A percentile compares a stretch with the other conserved stretches of the same genome.
Conservation (phyloP, 768 basidiomycete genomes). For the Hemileccinum rubropunctum region DNA sequence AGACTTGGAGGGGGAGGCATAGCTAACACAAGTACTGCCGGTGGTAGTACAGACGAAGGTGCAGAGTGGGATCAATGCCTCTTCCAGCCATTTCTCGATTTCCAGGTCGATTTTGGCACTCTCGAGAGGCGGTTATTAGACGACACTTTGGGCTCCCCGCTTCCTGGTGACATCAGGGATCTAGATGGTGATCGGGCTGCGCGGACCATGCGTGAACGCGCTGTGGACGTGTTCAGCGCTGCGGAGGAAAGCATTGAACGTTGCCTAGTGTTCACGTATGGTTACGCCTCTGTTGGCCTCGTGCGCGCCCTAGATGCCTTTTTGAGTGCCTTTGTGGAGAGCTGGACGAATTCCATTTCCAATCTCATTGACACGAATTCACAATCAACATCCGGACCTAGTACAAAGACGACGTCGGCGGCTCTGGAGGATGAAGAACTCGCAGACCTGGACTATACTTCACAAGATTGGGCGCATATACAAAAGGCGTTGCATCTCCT, state of each 20-base stretch:
- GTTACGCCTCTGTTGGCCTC: slow-evolving; percentile 76
- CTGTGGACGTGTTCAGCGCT: slow-evolving; percentile 68
- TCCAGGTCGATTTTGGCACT: slow-evolving; percentile 78
- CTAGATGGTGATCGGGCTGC: slow-evolving; percentile 45
- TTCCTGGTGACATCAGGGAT: slow-evolving; percentile 27
- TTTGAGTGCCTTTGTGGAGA: slow-evolving; percentile 67
- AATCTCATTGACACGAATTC: slow-evolving; percentile 32
- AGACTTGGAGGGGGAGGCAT: slow-evolving; percentile 13
- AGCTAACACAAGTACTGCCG: slow-evolving; percentile 4
- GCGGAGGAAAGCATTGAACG: slow-evolving; percentile 80
- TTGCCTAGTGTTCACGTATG: slow-evolving; percentile 81
- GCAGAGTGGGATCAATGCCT: slow-evolving; percentile 86
- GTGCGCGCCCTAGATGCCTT: slow-evolving; percentile 72
- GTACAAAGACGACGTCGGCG: slow-evolving; percentile 27
- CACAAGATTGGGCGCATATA: slow-evolving; percentile 86
- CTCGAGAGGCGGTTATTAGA: slow-evolving; percentile 75
- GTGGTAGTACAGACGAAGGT: slow-evolving; percentile 18
- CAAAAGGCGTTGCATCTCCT: slow-evolving; percentile 81
- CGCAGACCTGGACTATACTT: slow-evolving; percentile 79
- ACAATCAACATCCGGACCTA: slow-evolving; percentile 30
- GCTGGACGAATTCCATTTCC: slow-evolving; percentile 54
- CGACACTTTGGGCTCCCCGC: slow-evolving; percentile 49
- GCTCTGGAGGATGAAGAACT: slow-evolving; percentile 52
- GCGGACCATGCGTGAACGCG: slow-evolving; percentile 69
- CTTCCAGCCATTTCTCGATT: slow-evolving; percentile 92